Conservation (phyloP, 2,329 filamentous ascomycete genomes). For the Sclerotinia sclerotiorum region DNA sequence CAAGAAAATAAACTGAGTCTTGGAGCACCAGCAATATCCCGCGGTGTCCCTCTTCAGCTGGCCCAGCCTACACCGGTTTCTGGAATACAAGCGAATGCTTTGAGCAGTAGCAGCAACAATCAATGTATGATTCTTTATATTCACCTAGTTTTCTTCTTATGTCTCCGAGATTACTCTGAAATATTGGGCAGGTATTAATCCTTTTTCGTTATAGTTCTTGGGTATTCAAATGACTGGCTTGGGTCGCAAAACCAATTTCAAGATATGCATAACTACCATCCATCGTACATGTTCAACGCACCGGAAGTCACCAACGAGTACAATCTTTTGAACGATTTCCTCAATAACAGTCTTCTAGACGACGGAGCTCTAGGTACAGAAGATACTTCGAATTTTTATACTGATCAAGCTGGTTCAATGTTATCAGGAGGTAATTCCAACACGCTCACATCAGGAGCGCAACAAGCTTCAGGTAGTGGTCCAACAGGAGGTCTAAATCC, state of each 20-base stretch:
- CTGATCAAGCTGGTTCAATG: constrained; percentile 54
- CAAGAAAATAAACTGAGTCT: constrained; percentile 44
- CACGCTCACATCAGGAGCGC: constrained; percentile 38
- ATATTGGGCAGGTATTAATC: constrained; percentile 33
- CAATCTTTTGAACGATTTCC: constrained; percentile 93
- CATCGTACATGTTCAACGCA: constrained; percentile 91
- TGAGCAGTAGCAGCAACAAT: constrained; percentile 64
- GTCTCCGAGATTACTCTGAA: constrained; percentile 35
- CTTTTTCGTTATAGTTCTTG: constrained; percentile 65
- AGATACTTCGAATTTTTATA: constrained; percentile 61
- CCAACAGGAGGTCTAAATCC: constrained; percentile 38
- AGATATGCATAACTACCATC: constrained; percentile 92
- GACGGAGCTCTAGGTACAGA: constrained; percentile 72
- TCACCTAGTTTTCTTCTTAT: constrained; percentile 11
- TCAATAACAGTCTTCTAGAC: constrained; percentile 88
- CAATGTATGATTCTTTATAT: constrained; percentile 60
- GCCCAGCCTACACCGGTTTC: constrained; percentile 71
- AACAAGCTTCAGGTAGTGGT: constrained; percentile 37
- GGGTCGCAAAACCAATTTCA: constrained; percentile 75
- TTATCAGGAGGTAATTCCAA: constrained; percentile 50
- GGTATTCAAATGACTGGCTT: constrained; percentile 81
- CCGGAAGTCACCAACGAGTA: constrained; percentile 96
- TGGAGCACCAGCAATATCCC: constrained; percentile 42
- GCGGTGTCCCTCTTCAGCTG: constrained; percentile 61
- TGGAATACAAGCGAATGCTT: constrained; percentile 61